These are phyloP conservation scores for Peribolospora baueri DNA, from an alignment of 768 basidiomycete species.

Conservation along the genomic window DNA sequence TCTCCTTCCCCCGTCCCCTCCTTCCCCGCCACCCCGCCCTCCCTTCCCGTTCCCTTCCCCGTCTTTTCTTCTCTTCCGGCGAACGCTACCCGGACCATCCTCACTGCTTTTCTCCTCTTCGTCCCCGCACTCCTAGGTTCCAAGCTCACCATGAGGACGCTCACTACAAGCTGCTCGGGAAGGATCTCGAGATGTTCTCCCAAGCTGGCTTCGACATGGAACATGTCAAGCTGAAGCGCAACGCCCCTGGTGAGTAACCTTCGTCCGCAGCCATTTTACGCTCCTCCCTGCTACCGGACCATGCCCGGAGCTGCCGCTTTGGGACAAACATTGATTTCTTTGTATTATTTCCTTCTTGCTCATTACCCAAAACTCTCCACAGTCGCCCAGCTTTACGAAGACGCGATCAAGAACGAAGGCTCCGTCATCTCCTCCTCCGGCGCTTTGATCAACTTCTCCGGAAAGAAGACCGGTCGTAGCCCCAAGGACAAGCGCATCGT, in stretches of 20 bases:
- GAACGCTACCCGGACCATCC: too few species aligned
- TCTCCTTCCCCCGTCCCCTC: too few species aligned
- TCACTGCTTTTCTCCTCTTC: too few species aligned
- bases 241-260: constrained; percentile 37
- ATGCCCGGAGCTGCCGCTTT: background rate
- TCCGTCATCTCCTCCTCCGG: constrained; percentile 91
- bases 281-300: background rate
- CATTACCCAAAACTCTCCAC: constrained; percentile 18
- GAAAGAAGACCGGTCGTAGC: constrained; percentile 92
- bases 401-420: constrained; percentile 93
- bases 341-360: background rate
- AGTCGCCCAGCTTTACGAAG: constrained; percentile 70
- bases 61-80: too few species aligned
- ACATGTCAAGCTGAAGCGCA: constrained; percentile 77
- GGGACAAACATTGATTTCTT: background rate
- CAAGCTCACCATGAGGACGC: background rate
- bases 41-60: too few species aligned
- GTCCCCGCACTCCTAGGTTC: too few species aligned
- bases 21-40: too few species aligned
- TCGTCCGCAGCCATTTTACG: constrained; percentile 1
- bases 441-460: constrained; percentile 97
- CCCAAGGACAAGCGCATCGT: constrained; percentile 99
- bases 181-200: constrained; percentile 85
- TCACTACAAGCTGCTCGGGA: constrained; percentile 12
- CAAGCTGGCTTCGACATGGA: constrained; percentile 99